Evolutionary conservation across 2,329 filamentous ascomycete species (phyloP), one percentile per base, ranked within the genome.

Genomic region (Cercospora berteroae): DNA sequence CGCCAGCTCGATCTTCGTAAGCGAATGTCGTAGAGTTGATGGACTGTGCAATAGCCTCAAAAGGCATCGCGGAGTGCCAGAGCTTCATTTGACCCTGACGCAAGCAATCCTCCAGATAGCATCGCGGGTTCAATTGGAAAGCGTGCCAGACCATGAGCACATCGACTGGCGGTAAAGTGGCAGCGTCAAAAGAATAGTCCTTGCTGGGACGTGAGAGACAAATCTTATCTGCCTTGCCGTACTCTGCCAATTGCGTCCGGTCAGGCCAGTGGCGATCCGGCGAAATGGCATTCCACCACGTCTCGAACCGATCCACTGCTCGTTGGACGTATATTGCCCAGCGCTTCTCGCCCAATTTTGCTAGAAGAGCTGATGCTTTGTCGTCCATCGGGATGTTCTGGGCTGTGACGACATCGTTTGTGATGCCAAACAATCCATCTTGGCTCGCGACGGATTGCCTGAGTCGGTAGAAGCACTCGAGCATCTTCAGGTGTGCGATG

Each of bases 61-160:
- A 94, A 0, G 91, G 91, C 69, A 94, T 83, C 0, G 87, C 86
- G 0, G 83, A 82, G 1, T 81, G 79, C 89, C 90, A 93, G 4
- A 85, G 72, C 2, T 86, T 76, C 29, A 85, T 80, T 65, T 82
- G 81, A 0, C 86, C 87, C 29, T 82, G 79, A 7, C 90, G 84
- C 64, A 93, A 80, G 73, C 88, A 88, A 75, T 94, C 91, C 73
- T 94, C 90, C 4, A 93, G 84, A 74, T 89, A 94, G n/a, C 81
- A 82, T 48, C 89, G 83, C 0, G 91, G 91, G 72, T 93, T 94
- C 3, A 94, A 85, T 86, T 92, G 89, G 74, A 92, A 91, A 0
- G 90, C 82, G 77, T 94, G 91, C 88, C 89, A 91, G 0, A 94
- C 88, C 89, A 94, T 91, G 20, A 93, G 78, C 0, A 94, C 86